These are phyloP conservation scores for Withania somnifera DNA, from an alignment of 305 asterid species.

Conservation along the genomic window DNA sequence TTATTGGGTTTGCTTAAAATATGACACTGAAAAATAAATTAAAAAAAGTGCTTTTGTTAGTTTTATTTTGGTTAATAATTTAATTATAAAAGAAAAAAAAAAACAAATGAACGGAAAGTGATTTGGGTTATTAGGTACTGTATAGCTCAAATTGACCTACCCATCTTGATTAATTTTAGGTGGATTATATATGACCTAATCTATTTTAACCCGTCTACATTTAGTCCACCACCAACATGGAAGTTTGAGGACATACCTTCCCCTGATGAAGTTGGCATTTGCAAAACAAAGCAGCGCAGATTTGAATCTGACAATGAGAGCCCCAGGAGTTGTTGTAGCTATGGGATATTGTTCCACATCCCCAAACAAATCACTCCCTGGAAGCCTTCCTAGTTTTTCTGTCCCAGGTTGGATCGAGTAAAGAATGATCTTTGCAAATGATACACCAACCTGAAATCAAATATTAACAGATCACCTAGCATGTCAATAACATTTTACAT, in stretches of 20 bases:
- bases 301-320: constrained; percentile 22
- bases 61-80: not conserved
- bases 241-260: constrained; percentile 8
- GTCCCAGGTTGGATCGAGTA: constrained; percentile 17
- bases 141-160: not conserved
- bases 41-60: not conserved
- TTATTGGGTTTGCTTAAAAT: not conserved
- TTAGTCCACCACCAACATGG: not conserved
- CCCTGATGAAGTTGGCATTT: constrained; percentile 25
- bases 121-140: not conserved
- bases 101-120: not conserved
- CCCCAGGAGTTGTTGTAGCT: constrained; percentile 22
- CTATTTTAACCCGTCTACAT: not conserved
- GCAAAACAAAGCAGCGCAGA: constrained; percentile 33
- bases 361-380: constrained; percentile 25
- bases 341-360: constrained; percentile 29
- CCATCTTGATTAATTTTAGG: not conserved
- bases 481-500: not conserved
- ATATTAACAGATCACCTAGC: not conserved
- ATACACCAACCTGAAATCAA: constrained; percentile 24
- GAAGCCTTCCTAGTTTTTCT: constrained; percentile 28
- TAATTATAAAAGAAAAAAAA: not conserved
- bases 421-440: constrained; percentile 24
- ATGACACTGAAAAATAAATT: not conserved
- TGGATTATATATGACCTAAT: not conserved